These are phyloP conservation scores for Ceratocystis cacaofunesta DNA, from an alignment of 2,329 filamentous ascomycete species.

Conservation along the genomic window DNA sequence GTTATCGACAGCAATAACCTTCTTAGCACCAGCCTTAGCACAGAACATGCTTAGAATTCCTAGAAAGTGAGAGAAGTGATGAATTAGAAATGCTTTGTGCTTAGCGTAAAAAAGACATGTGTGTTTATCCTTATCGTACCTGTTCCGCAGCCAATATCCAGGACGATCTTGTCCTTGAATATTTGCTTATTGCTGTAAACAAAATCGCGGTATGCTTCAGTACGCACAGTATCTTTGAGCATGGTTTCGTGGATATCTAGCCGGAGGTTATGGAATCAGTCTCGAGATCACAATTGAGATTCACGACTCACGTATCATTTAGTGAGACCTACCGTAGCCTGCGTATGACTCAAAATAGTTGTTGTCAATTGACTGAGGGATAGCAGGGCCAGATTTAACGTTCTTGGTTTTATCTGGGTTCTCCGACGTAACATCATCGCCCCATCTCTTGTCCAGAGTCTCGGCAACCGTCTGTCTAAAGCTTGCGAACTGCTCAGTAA, in stretches of 20 bases:
- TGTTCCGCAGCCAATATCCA: conserved; percentile 80
- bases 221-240: conserved; percentile 80
- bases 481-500: conserved; percentile 50
- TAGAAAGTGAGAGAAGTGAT: conserved; percentile 17
- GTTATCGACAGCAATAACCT: conserved; percentile 83
- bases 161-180: conserved; percentile 71
- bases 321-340: conserved; percentile 35
- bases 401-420: conserved; percentile 24
- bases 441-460: conserved; percentile 52
- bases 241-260: conserved; percentile 90
- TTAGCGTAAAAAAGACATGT: background rate
- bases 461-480: conserved; percentile 51
- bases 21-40: conserved; percentile 71
- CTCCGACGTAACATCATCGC: conserved; percentile 31
- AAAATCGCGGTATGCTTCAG: conserved; percentile 85
- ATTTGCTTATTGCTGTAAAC: conserved; percentile 83
- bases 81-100: background rate
- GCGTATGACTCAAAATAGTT: conserved; percentile 50
- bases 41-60: conserved; percentile 92
- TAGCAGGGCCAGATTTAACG: conserved; percentile 15
- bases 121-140: conserved; percentile 24
- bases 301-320: too few species aligned
- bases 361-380: conserved; percentile 27
- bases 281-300: background rate
- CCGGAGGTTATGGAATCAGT: background rate